phyloP scores from a whole-genome alignment of 1,139 yeast genomes.

The Geotrichum candidum region DNA sequence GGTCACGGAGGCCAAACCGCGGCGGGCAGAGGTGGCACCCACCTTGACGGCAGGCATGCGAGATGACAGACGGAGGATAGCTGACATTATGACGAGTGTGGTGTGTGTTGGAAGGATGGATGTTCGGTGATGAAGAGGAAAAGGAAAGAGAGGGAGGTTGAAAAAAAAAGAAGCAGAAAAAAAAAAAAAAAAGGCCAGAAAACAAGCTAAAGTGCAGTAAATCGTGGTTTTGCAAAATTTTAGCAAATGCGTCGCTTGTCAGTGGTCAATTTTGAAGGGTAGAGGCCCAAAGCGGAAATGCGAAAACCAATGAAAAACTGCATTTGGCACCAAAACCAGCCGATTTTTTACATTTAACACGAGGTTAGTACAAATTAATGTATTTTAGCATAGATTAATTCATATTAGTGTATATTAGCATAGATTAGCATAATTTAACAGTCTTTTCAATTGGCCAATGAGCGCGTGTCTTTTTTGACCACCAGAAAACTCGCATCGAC shows the following conservation, averaged over 20 bases:
- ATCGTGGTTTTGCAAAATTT: neutral
- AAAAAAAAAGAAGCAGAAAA: neutral
- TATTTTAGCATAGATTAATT: neutral
- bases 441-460: neutral
- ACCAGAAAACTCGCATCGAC: neutral
- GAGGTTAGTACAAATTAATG: neutral
- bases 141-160: neutral
- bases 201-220: neutral
- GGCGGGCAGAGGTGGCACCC: conserved; percentile 14
- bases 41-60: conserved; percentile 9
- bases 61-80: conserved; percentile 25
- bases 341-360: neutral
- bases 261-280: neutral
- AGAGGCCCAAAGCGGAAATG: neutral
- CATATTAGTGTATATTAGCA: neutral
- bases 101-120: neutral
- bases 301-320: neutral
- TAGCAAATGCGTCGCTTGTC: conserved; percentile 1
- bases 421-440: neutral
- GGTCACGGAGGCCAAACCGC: conserved; percentile 27
- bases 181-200: conserved; percentile 1
- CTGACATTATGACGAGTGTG: conserved; percentile 8
- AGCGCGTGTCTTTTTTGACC: neutral
- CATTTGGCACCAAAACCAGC: neutral
- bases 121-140: neutral